Conservation (phyloP, 2,329 filamentous ascomycete genomes). For the Verticillium klebahnii region DNA sequence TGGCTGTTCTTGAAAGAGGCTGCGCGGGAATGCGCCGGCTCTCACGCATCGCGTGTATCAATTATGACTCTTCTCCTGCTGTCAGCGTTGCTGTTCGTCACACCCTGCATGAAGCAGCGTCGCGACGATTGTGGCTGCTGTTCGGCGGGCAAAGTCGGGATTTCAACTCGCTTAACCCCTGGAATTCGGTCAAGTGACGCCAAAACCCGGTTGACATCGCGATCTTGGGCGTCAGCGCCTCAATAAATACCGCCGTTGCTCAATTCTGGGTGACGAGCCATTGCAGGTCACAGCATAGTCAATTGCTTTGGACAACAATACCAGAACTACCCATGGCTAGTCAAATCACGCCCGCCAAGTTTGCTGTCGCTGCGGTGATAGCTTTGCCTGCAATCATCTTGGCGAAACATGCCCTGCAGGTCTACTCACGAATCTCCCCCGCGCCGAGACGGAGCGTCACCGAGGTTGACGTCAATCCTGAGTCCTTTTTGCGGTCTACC, state of each 20-base stretch:
- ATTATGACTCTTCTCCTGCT: not conserved
- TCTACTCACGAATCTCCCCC: not conserved
- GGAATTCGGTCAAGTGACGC: not conserved
- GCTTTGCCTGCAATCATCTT: not conserved
- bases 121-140: not conserved
- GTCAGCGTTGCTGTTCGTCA: not conserved
- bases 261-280: not conserved
- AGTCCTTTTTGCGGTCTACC: slow-evolving; percentile 17
- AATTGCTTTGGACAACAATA: not conserved
- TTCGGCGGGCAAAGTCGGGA: not conserved
- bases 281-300: not conserved
- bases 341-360: not conserved
- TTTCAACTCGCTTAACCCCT: not conserved
- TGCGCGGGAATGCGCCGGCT: not conserved
- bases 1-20: not conserved
- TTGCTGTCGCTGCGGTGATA: not conserved
- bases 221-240: not conserved
- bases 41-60: not conserved
- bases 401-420: not conserved
- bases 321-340: not conserved
- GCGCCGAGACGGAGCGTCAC: slow-evolving; percentile 8
- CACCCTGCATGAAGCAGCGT: not conserved
- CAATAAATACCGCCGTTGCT: not conserved
- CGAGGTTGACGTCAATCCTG: slow-evolving; percentile 10
- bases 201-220: not conserved